Base-by-base conservation (phyloP, 257 asterid genomes). In the Leptodermis oblonga region DNA sequence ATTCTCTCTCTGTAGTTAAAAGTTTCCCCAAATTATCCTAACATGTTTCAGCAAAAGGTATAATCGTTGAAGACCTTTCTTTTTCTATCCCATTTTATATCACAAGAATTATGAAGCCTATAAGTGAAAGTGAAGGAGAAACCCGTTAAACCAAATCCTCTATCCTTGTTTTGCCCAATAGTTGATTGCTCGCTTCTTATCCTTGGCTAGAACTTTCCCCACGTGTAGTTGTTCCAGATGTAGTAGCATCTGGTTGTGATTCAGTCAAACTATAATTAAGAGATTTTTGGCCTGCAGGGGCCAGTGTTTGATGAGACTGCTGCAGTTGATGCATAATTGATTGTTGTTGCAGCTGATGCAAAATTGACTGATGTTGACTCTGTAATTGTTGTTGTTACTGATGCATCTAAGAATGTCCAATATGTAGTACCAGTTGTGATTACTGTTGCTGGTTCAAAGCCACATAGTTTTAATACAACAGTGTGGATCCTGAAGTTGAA, bases 181-280 rank as follows among this genome's bases (percentile, higher is more conserved):
- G 86, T 56, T 92, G 96, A 82, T 83, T 84, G 85, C 89, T 87
- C 7, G 94, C 92, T 80, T 90, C 97, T 37, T 89, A 83, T 77
- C 97, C 98, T 74, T 87, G 97, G 79, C 96, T 92, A 43, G 96
- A 87, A 82, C 96, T 88, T 48, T 95, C 98, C 59, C 93, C 96
- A 0, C 93, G 93, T 41, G 96, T 85, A 53, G 95, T 88, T 25
- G 88, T 73, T 70, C 96, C 98, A 31, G 95, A 88, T 72, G 88
- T 94, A 69, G 96, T 86, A 67, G 88, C 95, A 78, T 90, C 95
- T 51, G 92, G 95, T 77, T 90, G 96, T 33, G 95, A 92, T 49
- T 97, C 98, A 0, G 94, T 88, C 85, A 88, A 80, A 82, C 96
- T n/a, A n/a, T n/a, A n/a, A n/a, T n/a, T 90, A 39, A 86, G 77